phyloP scores from a whole-genome alignment of 2,329 filamentous ascomycete genomes.

The Fusarium sp. region DNA sequence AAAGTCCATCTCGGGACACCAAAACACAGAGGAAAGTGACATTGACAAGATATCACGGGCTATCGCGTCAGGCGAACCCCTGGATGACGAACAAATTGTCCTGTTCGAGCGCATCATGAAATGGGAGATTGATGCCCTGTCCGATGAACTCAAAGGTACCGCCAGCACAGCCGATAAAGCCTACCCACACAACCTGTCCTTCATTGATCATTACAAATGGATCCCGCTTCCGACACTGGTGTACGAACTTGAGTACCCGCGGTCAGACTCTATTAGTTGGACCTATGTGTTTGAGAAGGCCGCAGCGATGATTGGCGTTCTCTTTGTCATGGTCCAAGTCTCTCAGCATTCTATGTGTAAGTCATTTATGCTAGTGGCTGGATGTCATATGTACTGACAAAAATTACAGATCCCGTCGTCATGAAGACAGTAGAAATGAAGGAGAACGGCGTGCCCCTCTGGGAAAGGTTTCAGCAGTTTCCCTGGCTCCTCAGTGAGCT shows the following conservation, averaged over 20 bases:
- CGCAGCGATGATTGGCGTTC: conserved; percentile 76
- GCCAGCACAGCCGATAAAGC: conserved; percentile 60
- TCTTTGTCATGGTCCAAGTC: conserved; percentile 83
- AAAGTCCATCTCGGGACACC: conserved; percentile 51
- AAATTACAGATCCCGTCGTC: conserved; percentile 71
- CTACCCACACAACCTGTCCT: conserved; percentile 78
- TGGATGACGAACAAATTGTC: conserved; percentile 71
- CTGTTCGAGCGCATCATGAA: conserved; percentile 75
- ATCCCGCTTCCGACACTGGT: conserved; percentile 81
- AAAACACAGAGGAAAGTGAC: conserved; percentile 59
- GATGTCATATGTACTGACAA: conserved; percentile 6
- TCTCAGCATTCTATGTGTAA: conserved; percentile 78
- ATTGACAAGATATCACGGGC: conserved; percentile 71
- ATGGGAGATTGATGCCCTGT: conserved; percentile 73
- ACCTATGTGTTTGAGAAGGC: conserved; percentile 80
- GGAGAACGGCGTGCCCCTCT: conserved; percentile 71
- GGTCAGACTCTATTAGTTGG: conserved; percentile 77
- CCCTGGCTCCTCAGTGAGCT: conserved; percentile 82
- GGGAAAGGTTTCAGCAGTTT: conserved; percentile 73
- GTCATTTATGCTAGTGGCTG: background rate
- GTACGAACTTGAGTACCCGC: conserved; percentile 83
- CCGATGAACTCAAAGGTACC: conserved; percentile 75
- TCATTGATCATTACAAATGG: conserved; percentile 77
- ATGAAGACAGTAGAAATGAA: conserved; percentile 75
- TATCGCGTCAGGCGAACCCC: conserved; percentile 69